A percentile compares a stretch with the other conserved stretches of the same genome.
These are phyloP conservation scores for Apiospora phragmitis DNA, from an alignment of 2,329 filamentous ascomycete species.

Conservation along the genomic window DNA sequence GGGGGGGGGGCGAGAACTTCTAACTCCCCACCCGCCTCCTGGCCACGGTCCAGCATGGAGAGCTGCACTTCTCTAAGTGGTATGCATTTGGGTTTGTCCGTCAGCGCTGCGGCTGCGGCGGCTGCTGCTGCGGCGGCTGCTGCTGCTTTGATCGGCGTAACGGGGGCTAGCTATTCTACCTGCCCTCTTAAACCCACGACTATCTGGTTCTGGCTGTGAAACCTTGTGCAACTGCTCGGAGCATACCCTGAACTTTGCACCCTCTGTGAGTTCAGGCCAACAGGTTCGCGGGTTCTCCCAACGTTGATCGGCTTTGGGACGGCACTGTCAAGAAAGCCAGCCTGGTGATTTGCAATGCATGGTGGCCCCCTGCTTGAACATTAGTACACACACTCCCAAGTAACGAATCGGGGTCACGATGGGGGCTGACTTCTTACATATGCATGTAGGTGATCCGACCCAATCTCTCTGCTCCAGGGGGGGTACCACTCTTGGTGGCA, in stretches of 20 bases:
- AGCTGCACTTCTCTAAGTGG: not conserved
- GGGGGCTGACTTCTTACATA: not conserved
- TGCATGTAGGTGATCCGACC: not conserved
- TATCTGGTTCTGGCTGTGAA: not conserved
- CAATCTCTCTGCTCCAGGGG: not conserved
- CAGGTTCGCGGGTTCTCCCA: not conserved
- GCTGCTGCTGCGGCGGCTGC: not conserved
- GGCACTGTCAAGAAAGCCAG: not conserved
- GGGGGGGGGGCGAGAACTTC: not conserved
- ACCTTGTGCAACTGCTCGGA: not conserved
- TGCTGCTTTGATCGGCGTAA: not conserved
- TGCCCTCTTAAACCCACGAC: not conserved
- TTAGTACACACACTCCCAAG: not conserved
- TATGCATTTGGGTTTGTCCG: not conserved
- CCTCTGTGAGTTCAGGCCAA: not conserved
- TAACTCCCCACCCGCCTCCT: not conserved
- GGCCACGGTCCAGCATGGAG: not conserved
- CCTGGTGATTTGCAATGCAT: not conserved
- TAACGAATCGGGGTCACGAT: not conserved
- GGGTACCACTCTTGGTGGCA: not conserved
- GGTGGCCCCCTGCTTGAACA: not conserved
- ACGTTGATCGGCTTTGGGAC: not conserved
- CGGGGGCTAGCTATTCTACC: not conserved
- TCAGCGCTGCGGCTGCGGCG: not conserved
- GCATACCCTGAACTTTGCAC: not conserved